Conservation (phyloP, 176 grass and related monocot genomes). For the Panicum miliaceum region DNA sequence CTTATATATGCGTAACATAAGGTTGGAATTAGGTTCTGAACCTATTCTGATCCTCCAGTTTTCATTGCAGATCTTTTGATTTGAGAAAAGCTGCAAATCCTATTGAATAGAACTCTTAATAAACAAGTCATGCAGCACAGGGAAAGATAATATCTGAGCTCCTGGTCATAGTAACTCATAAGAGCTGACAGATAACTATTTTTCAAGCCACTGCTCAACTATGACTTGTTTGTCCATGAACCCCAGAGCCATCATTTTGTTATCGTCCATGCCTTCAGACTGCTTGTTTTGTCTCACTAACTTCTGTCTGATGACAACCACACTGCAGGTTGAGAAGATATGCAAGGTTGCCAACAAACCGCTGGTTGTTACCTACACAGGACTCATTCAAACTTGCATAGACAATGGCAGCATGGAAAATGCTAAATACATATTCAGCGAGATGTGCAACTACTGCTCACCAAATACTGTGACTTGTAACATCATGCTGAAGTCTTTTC, state of each 20-base stretch:
- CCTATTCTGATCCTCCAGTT: background rate
- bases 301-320: conserved; percentile 37
- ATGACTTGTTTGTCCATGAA: conserved; percentile 12
- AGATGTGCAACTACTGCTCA: conserved; percentile 86
- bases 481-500: conserved; percentile 89
- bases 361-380: conserved; percentile 92
- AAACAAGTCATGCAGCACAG: background rate
- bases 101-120: background rate
- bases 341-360: conserved; percentile 99
- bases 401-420: conserved; percentile 80
- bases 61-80: conserved; percentile 28
- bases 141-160: background rate
- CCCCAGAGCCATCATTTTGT: background rate
- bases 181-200: conserved; percentile 28
- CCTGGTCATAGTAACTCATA: background rate
- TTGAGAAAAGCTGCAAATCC: background rate
- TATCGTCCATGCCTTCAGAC: conserved; percentile 20
- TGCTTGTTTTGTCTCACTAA: conserved; percentile 13
- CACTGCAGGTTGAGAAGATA: conserved; percentile 86
- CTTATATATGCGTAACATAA: conserved; percentile 8
- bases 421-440: conserved; percentile 78
- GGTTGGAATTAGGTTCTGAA: conserved; percentile 13
- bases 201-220: background rate
- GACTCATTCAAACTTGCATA: conserved; percentile 87
- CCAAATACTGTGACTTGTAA: conserved; percentile 86